phyloP scores from a whole-genome alignment of 306 rosid species.

The Delonix regia region DNA sequence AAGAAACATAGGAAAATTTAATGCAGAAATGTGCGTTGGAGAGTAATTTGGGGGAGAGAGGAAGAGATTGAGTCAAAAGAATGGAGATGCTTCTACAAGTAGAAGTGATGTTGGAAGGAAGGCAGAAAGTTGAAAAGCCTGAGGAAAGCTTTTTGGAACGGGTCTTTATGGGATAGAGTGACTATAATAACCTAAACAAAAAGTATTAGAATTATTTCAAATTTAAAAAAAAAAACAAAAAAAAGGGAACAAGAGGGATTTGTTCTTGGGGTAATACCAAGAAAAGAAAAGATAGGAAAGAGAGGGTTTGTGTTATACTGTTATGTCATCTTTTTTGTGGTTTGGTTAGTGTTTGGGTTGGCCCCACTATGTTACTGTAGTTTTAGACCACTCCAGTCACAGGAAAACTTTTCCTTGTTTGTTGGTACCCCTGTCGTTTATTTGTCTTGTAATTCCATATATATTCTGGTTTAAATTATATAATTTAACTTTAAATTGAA shows the following conservation, averaged over 20 bases:
- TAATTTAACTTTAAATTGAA: too few species aligned
- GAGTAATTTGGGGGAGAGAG: background rate
- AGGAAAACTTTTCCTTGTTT: background rate
- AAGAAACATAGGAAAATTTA: background rate
- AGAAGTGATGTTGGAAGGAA: constrained; percentile 52
- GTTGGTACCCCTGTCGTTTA: too few species aligned
- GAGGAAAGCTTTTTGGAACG: constrained; percentile 28
- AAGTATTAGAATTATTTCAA: background rate
- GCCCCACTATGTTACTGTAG: constrained; percentile 57
- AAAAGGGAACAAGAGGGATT: background rate
- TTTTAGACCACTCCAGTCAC: constrained; percentile 43
- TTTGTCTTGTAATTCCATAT: too few species aligned
- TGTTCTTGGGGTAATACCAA: constrained; percentile 4
- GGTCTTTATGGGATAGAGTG: constrained; percentile 46
- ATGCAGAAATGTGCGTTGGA: too few species aligned
- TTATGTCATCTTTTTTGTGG: constrained; percentile 44
- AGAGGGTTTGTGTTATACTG: constrained; percentile 3
- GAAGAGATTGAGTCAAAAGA: constrained; percentile 44
- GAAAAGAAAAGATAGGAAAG: constrained; percentile 10
- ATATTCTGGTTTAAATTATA: too few species aligned
- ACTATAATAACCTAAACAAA: constrained; percentile 28
- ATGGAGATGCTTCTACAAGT: constrained; percentile 55
- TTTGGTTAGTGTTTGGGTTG: constrained; percentile 62
- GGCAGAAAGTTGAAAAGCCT: constrained; percentile 68
- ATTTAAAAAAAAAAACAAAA: background rate